phyloP scores from a whole-genome alignment of 179 eudicot species.

The Spergularia azorica region DNA sequence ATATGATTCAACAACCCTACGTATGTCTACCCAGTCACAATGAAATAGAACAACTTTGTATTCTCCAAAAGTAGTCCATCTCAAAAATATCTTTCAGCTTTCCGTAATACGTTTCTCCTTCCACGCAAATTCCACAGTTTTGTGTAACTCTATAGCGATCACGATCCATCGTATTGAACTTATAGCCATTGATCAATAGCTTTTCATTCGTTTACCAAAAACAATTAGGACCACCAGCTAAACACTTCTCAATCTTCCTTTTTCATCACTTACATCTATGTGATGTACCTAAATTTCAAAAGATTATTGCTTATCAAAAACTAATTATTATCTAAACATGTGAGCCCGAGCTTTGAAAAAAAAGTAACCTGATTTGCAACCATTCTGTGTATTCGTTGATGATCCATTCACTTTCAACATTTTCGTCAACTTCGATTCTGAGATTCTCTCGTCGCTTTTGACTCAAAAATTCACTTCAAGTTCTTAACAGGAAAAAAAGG shows the following conservation, averaged over 20 bases:
- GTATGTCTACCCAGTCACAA: slow-evolving; percentile 5
- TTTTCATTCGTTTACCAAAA: neutral
- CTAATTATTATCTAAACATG: no score
- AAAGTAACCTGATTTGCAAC: slow-evolving; percentile 10
- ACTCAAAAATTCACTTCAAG: slow-evolving; percentile 13
- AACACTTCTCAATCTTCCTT: neutral
- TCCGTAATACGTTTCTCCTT: neutral
- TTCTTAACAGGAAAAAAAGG: no score
- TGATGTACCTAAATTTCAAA: slow-evolving; percentile 2
- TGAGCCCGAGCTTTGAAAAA: no score
- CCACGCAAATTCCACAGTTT: slow-evolving; percentile 18
- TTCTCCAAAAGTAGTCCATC: slow-evolving; percentile 2
- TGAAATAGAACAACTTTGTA: slow-evolving; percentile 10
- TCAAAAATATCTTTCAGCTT: neutral
- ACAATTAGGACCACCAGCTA: slow-evolving; percentile 6
- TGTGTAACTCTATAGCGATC: slow-evolving; percentile 1
- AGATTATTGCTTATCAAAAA: neutral
- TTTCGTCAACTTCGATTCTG: neutral
- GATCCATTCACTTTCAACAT: slow-evolving; percentile 11
- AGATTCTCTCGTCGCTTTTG: slow-evolving; percentile 4
- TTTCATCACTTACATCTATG: slow-evolving; percentile 1
- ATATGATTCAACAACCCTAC: neutral
- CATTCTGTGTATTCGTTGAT: slow-evolving; percentile 13
- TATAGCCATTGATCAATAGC: slow-evolving; percentile 9
- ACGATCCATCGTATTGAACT: slow-evolving; percentile 3